These are phyloP conservation scores for Sclerotinia nivalis DNA, from an alignment of 2,329 filamentous ascomycete genomes.

Conservation along the genomic window DNA sequence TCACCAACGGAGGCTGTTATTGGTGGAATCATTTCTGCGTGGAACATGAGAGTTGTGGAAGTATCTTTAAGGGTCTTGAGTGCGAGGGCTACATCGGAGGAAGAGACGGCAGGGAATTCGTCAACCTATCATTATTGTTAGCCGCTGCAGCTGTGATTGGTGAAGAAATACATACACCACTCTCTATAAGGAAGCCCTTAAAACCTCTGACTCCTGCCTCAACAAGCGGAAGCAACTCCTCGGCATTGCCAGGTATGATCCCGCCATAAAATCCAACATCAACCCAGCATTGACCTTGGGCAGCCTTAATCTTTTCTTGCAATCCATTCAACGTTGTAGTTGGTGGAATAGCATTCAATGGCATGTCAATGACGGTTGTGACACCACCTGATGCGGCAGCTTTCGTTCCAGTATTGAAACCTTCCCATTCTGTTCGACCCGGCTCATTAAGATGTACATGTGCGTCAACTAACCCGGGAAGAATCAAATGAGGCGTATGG, in stretches of 20 bases:
- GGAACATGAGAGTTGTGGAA: conserved; percentile 95
- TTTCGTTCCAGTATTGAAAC: conserved; percentile 91
- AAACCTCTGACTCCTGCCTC: conserved; percentile 88
- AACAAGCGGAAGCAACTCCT: conserved; percentile 77
- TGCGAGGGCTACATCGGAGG: conserved; percentile 73
- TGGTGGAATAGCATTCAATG: conserved; percentile 92
- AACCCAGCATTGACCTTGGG: conserved; percentile 89
- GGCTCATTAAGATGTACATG: conserved; percentile 98
- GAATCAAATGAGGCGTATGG: conserved; percentile 78
- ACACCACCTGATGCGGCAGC: conserved; percentile 95
- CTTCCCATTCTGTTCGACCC: conserved; percentile 96
- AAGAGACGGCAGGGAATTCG: conserved; percentile 90
- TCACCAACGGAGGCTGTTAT: conserved; percentile 78
- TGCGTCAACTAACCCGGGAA: conserved; percentile 92
- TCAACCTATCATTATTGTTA: conserved; percentile 63
- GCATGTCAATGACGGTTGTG: conserved; percentile 97
- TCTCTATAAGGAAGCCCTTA: conserved; percentile 97
- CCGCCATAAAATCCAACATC: conserved; percentile 99
- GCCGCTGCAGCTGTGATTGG: background rate
- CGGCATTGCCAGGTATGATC: conserved; percentile 84
- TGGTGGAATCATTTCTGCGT: conserved; percentile 96
- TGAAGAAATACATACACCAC: conserved; percentile 65
- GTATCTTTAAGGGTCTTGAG: conserved; percentile 79
- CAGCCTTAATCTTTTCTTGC: conserved; percentile 81
- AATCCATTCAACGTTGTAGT: conserved; percentile 86